Percentiles rank a stretch among this genome's conserved stretches.
These are phyloP conservation scores for Dactylellina leptospora DNA, from an alignment of 2,329 filamentous ascomycete genomes.

Conservation along the genomic window DNA sequence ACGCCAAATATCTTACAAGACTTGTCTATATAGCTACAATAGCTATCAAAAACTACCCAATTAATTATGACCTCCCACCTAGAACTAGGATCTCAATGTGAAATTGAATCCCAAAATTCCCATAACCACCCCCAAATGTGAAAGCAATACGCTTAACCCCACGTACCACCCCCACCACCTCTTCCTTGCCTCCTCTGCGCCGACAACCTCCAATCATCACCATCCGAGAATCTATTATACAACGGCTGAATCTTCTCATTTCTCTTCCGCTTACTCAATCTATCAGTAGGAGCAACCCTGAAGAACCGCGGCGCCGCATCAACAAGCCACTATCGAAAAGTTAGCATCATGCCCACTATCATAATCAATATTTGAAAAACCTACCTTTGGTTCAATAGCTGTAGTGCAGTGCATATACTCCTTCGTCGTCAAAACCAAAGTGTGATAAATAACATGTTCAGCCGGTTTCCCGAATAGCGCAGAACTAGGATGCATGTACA, in stretches of 20 bases:
- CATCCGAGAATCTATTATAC: constrained; percentile 88
- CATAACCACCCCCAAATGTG: background rate
- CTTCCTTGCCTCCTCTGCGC: constrained; percentile 86
- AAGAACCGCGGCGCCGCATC: constrained; percentile 99
- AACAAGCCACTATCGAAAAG: constrained; percentile 71
- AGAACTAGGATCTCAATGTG: no score
- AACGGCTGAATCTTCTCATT: constrained; percentile 93
- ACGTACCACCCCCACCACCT: constrained; percentile 85
- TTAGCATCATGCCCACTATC: constrained; percentile 31
- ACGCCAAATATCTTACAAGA: background rate
- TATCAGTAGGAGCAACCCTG: constrained; percentile 90
- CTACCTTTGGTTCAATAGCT: constrained; percentile 83
- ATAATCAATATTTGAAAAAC: constrained; percentile 40
- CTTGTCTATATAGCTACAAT: no score
- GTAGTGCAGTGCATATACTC: constrained; percentile 98
- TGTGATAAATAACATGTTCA: constrained; percentile 95
- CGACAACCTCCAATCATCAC: constrained; percentile 93
- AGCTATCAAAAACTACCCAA: no score
- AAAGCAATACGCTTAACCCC: constrained; percentile 65
- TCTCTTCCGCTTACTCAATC: constrained; percentile 88
- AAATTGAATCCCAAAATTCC: no score
- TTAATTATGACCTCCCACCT: no score
- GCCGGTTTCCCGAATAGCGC: constrained; percentile 94
- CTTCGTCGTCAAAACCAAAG: constrained; percentile 88
- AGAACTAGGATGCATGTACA: constrained; percentile 91